Evolutionary conservation across 2,329 filamentous ascomycete genomes (phyloP).

Genomic region (Tolypocladium amazonense): DNA sequence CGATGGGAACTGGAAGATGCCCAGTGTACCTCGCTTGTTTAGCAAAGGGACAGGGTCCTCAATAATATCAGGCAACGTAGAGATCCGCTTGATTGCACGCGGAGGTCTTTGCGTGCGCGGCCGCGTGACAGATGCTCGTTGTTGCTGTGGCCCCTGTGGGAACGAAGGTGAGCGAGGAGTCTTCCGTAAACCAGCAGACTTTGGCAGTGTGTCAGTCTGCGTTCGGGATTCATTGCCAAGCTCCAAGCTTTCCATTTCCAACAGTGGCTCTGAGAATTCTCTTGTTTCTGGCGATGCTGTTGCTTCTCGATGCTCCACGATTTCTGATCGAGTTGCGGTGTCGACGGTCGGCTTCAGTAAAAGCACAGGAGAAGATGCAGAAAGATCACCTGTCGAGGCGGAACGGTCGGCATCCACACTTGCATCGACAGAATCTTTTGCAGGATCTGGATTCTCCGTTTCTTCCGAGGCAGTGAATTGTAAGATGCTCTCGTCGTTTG

Average conservation of each 20-base stretch:
- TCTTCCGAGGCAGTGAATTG: background rate
- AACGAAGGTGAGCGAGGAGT: background rate
- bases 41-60: constrained; percentile 50
- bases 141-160: constrained; percentile 1
- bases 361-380: background rate
- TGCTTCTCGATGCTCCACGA: background rate
- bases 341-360: background rate
- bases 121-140: constrained; percentile 21
- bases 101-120: constrained; percentile 42
- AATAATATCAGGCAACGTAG: constrained; percentile 50
- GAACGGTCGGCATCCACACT: background rate
- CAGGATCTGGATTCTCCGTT: background rate
- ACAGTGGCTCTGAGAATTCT: background rate
- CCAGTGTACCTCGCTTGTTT: constrained; percentile 47
- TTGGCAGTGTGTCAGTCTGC: background rate
- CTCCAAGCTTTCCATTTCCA: background rate
- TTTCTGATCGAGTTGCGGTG: background rate
- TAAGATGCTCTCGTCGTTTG: background rate
- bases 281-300: background rate
- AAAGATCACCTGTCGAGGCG: background rate
- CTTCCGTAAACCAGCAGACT: background rate
- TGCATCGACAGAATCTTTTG: background rate
- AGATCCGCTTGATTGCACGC: constrained; percentile 45
- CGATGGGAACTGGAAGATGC: constrained; percentile 57
- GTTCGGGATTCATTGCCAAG: background rate